Percentiles rank a stretch among this genome's conserved stretches.
phyloP scores from a whole-genome alignment of 2,329 filamentous ascomycete genomes.

The Metarhizium album region DNA sequence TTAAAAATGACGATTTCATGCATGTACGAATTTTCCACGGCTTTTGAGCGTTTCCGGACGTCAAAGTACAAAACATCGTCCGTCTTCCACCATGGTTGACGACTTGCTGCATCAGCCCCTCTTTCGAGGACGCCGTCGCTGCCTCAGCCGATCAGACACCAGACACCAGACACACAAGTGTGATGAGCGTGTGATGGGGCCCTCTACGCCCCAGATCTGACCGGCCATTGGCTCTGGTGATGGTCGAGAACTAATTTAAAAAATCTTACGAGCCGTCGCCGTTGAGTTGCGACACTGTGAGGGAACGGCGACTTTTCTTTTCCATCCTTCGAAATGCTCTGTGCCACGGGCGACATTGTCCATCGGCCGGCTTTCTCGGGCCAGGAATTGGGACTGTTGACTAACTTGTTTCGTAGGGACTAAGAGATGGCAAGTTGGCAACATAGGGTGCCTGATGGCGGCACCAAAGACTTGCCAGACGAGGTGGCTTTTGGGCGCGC shows the following conservation, averaged over 20 bases:
- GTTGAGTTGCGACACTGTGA: background rate
- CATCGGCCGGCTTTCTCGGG: background rate
- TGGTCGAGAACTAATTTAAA: background rate
- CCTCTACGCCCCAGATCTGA: background rate
- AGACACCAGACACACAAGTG: too few species aligned
- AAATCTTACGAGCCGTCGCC: background rate
- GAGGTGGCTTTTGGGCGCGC: background rate
- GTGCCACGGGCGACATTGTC: background rate
- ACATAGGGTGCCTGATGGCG: background rate
- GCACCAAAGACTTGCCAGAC: background rate
- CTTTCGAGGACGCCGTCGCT: constrained; percentile 11
- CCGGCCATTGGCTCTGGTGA: background rate
- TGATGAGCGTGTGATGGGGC: constrained; percentile 3
- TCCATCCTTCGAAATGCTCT: background rate
- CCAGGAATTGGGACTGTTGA: background rate
- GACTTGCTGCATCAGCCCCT: constrained; percentile 12
- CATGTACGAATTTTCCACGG: constrained; percentile 13
- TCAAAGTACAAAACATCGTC: constrained; percentile 10
- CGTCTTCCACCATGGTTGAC: constrained; percentile 7
- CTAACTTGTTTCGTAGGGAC: background rate
- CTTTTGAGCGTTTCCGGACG: constrained; percentile 10
- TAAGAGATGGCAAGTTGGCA: background rate
- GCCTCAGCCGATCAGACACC: constrained; percentile 2
- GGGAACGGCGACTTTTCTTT: background rate
- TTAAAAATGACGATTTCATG: background rate